Base-by-base conservation (phyloP, 2,329 filamentous ascomycete species). In the Fonsecaea erecta region DNA sequence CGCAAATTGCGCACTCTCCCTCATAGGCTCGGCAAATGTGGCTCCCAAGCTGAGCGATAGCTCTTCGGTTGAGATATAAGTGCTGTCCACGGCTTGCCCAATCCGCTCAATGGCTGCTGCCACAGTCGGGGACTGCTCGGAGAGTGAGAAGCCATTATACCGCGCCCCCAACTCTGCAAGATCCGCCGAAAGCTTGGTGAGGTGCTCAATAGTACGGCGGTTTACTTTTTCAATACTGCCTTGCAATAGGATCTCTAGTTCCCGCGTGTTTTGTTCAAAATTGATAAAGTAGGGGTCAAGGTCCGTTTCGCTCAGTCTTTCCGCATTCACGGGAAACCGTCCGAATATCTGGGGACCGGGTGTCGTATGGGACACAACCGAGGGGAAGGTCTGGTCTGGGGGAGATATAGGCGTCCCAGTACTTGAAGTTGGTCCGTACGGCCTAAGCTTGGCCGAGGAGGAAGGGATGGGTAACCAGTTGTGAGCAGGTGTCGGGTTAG, bases 171-270 rank as follows among this genome's bases (percentile, higher is more conserved):
- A 84, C 74, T 99, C 95, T 71, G 93, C 92, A 66, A 98, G 84
- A 75, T 99, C 95, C 4, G 92, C 86, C 2, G 92, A 92, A 55
- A 97, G 82, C 4, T 90, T 88, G 14, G 91, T 91, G 9, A 98
- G 79, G 73, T 99, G 95, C 66, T 88, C 91, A 6, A 99, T 81
- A 5, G 93, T 93, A 37, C 95, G 87, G 34, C 94, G 88, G 74
- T 98, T 99, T 67, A 97, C 93, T 77, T 96, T 97, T 76, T 99
- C 96, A 82, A 99, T 97, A 5, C 92, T 93, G 0, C 95, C 95
- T 73, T 91, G 93, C 2, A 99, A 83, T 3, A 98, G 84, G 16
- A 90, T 83, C 76, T 99, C 96, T 1, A 98, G 83, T 70, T 98
- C 94, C 75, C 95, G 93, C 9, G 93, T 97, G 1, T 93, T 94